Evolutionary conservation across 345 rosid species (phyloP).

Genomic region (Durio zibethinus): DNA sequence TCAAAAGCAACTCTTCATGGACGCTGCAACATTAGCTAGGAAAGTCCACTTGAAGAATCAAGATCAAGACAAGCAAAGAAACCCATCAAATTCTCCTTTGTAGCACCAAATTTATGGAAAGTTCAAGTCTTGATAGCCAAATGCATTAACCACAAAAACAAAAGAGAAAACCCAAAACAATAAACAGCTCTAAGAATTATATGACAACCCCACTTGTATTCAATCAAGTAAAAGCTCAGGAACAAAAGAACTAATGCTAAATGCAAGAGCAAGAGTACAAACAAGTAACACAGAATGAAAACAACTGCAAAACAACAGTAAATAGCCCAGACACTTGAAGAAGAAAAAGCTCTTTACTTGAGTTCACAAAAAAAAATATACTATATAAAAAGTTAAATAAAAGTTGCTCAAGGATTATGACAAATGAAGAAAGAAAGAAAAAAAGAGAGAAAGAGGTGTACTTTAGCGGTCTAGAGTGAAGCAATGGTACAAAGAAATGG

Average conservation of each 20-base stretch:
- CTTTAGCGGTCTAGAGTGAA: not conserved
- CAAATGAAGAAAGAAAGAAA: not conserved
- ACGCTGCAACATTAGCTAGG: not conserved
- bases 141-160: conserved; percentile 2
- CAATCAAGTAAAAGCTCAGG: conserved; percentile 9
- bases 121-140: conserved; percentile 13
- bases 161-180: not conserved
- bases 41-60: conserved; percentile 12
- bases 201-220: not conserved
- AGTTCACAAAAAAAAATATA: not conserved
- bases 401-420: conserved; percentile 12
- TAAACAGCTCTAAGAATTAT: not conserved
- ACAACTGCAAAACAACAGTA: not conserved
- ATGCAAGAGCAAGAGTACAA: not conserved
- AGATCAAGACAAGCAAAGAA: not conserved
- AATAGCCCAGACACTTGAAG: not conserved
- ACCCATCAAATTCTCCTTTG: not conserved
- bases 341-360: not conserved
- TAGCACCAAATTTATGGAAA: conserved; percentile 12
- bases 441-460: not conserved
- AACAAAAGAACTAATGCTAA: not conserved
- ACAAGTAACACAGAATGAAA: not conserved
- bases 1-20: not conserved
- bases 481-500: conserved; percentile 2
- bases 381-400: not conserved